A percentile compares a stretch with the other conserved stretches of the same genome.
Conservation (phyloP, 164 flowering plant genomes). For the Tinospora cordifolia region DNA sequence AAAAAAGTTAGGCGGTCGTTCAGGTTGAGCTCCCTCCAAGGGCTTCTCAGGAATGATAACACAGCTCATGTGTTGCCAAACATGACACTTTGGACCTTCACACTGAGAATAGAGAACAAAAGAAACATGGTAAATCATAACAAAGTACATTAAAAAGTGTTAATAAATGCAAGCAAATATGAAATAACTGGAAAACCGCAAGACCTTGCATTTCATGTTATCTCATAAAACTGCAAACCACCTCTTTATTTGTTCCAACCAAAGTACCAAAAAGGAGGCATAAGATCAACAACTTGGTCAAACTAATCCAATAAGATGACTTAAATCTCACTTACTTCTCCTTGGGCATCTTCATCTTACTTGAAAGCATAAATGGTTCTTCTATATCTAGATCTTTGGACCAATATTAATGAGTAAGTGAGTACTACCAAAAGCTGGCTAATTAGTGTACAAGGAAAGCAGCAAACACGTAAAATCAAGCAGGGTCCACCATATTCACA, state of each 20-base stretch:
- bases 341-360: too few relatives aligned
- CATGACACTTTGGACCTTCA: conserved; percentile 67
- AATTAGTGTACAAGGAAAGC: too few relatives aligned
- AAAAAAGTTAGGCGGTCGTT: conserved; percentile 50
- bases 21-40: conserved; percentile 46
- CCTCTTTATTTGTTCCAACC: not conserved
- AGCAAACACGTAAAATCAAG: too few relatives aligned
- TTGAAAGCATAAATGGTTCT: too few relatives aligned
- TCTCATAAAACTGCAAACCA: not conserved
- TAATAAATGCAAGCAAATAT: not conserved
- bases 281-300: too few relatives aligned
- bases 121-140: conserved; percentile 1
- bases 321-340: not conserved
- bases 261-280: not conserved
- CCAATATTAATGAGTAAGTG: too few relatives aligned
- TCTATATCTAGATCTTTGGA: too few relatives aligned
- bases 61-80: conserved; percentile 84
- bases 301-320: not conserved
- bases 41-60: conserved; percentile 87
- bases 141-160: not conserved
- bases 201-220: not conserved
- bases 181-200: not conserved
- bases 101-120: conserved; percentile 51
- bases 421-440: too few relatives aligned
- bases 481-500: too few relatives aligned